A percentile compares a stretch with the other conserved stretches of the same genome.
These are phyloP conservation scores for Agaricus sinodeliciosus DNA, from an alignment of 768 basidiomycete species.

Conservation along the genomic window DNA sequence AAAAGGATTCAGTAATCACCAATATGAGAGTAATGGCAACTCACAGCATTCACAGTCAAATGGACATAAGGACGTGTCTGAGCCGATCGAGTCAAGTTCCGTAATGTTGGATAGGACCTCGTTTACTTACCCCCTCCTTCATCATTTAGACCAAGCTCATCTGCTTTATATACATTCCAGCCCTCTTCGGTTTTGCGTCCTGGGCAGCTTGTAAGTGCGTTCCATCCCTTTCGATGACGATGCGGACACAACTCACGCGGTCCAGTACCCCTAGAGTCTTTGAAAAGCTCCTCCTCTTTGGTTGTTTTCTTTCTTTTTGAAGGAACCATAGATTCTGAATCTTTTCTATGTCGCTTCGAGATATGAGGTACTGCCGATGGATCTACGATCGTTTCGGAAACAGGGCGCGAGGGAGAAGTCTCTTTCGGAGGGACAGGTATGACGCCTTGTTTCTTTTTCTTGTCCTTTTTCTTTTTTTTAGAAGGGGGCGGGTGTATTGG, in stretches of 20 bases:
- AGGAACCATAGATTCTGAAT: constrained; percentile 8
- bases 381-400: constrained; percentile 61
- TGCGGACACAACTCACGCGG: constrained; percentile 45
- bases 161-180: constrained; percentile 73
- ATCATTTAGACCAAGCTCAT: constrained; percentile 65
- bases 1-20: constrained; percentile 9
- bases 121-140: constrained; percentile 62
- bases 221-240: neutral
- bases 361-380: constrained; percentile 36
- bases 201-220: constrained; percentile 22
- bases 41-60: constrained; percentile 88
- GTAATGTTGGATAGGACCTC: constrained; percentile 8
- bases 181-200: constrained; percentile 80
- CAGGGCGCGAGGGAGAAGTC: constrained; percentile 25
- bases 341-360: constrained; percentile 33
- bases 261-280: constrained; percentile 69
- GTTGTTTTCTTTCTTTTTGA: constrained; percentile 18
- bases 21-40: constrained; percentile 23
- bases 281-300: constrained; percentile 46
- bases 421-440: constrained; percentile 5
- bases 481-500: constrained; percentile 23
- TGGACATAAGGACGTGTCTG: constrained; percentile 81
- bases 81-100: constrained; percentile 16
- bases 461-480: constrained; percentile 36
- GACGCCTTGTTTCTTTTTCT: constrained; percentile 27